These are phyloP conservation scores for Ailanthus altissimus DNA, from an alignment of 345 rosid species.

Conservation along the genomic window DNA sequence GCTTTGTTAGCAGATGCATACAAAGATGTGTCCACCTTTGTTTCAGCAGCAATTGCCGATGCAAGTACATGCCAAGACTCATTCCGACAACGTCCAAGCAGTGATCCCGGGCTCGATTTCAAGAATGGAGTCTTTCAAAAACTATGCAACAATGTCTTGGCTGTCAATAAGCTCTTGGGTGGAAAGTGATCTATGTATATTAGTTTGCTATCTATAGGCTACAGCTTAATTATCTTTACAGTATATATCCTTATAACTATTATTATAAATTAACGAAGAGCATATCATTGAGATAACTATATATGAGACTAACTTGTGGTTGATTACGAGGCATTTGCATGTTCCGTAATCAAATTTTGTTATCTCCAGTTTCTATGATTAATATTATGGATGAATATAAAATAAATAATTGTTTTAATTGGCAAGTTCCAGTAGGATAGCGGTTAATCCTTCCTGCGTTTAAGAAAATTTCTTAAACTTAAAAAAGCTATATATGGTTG, in stretches of 20 bases:
- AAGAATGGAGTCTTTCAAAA: slow-evolving; percentile 42
- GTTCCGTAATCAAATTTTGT: neutral
- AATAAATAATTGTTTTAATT: no score
- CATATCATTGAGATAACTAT: neutral
- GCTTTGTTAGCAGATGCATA: slow-evolving; percentile 43
- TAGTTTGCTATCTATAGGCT: neutral
- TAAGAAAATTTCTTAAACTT: no score
- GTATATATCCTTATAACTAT: neutral
- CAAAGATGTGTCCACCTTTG: slow-evolving; percentile 43
- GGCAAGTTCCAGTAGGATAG: no score
- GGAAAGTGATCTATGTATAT: slow-evolving; percentile 9
- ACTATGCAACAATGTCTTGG: slow-evolving; percentile 47
- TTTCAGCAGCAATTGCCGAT: slow-evolving; percentile 46
- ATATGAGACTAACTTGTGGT: neutral
- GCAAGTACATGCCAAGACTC: slow-evolving; percentile 42
- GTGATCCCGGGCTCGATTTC: slow-evolving; percentile 27
- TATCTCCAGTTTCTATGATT: no score
- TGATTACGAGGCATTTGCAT: no score
- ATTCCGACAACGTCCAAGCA: slow-evolving; percentile 27
- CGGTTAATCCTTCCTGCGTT: no score
- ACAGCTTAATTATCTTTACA: neutral
- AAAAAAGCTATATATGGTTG: no score
- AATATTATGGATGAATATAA: no score
- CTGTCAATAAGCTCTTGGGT: slow-evolving; percentile 39
- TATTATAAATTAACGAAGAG: neutral